Evolutionary conservation across 345 rosid species (phyloP).

Genomic region (Fremontodendron californicum): DNA sequence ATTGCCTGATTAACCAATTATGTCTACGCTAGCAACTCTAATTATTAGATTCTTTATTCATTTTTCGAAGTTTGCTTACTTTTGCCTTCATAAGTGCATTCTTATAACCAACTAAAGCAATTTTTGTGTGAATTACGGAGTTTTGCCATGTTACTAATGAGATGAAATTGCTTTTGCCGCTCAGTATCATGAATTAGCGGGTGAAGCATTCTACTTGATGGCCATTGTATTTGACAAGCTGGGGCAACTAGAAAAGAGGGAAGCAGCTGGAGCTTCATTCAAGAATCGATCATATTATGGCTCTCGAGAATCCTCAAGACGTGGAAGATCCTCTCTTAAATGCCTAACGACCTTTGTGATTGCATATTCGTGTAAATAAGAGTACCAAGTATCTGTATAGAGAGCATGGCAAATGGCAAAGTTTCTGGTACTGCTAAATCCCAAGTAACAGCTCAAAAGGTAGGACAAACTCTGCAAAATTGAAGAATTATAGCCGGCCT

Average conservation of each 20-base stretch:
- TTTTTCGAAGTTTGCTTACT: too few species aligned
- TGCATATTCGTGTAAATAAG: neutral
- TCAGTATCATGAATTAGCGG: conserved; percentile 89
- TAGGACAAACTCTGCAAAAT: neutral
- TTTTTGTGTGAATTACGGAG: neutral
- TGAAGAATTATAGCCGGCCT: neutral
- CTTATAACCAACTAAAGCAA: too few species aligned
- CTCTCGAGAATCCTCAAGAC: conserved; percentile 60
- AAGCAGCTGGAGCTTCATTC: conserved; percentile 75
- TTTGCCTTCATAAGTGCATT: too few species aligned
- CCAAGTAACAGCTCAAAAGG: neutral
- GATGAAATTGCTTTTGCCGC: conserved; percentile 11
- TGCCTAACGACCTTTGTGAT: neutral
- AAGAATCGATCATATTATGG: conserved; percentile 57
- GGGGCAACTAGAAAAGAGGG: conserved; percentile 57
- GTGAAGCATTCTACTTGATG: conserved; percentile 75
- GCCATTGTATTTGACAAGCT: conserved; percentile 62
- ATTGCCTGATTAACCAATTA: too few species aligned
- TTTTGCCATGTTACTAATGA: neutral
- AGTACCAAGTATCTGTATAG: neutral
- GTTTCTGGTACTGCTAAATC: too few species aligned
- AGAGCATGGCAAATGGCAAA: too few species aligned
- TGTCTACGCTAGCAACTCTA: too few species aligned
- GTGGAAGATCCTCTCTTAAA: conserved; percentile 33
- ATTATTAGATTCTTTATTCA: neutral